Conservation (phyloP, 2,329 filamentous ascomycete species). For the Cercospora nicotianae region DNA sequence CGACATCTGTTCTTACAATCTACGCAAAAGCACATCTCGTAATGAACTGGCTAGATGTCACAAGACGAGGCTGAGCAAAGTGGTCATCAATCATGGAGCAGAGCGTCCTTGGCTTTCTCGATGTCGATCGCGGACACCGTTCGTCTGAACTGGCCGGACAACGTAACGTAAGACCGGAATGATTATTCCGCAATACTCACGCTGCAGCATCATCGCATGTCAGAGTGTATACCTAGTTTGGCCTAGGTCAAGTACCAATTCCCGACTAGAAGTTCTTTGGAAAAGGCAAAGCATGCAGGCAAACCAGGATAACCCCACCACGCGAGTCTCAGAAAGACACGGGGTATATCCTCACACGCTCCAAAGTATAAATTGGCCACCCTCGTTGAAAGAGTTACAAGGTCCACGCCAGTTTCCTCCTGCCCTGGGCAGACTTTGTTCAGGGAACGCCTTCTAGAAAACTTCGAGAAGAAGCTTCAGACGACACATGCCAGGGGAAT, state of each 20-base stretch:
- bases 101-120: neutral
- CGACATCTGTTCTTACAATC: neutral
- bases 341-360: neutral
- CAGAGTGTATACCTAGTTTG: neutral
- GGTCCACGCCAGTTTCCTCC: neutral
- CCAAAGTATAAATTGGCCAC: neutral
- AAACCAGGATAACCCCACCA: neutral
- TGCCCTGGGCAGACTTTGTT: neutral
- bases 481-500: neutral
- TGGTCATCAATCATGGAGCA: neutral
- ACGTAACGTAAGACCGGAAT: neutral
- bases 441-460: slow-evolving; percentile 3
- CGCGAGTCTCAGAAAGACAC: neutral
- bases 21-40: neutral
- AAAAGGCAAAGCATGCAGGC: neutral
- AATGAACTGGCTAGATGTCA: neutral
- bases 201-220: neutral
- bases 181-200: neutral
- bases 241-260: neutral
- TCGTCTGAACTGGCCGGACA: neutral
- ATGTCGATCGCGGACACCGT: neutral
- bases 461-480: slow-evolving; percentile 9
- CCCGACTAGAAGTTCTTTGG: neutral
- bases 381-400: neutral
- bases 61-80: neutral